Conservation (phyloP, 2,329 filamentous ascomycete genomes). For the Trichoderma polysporum region DNA sequence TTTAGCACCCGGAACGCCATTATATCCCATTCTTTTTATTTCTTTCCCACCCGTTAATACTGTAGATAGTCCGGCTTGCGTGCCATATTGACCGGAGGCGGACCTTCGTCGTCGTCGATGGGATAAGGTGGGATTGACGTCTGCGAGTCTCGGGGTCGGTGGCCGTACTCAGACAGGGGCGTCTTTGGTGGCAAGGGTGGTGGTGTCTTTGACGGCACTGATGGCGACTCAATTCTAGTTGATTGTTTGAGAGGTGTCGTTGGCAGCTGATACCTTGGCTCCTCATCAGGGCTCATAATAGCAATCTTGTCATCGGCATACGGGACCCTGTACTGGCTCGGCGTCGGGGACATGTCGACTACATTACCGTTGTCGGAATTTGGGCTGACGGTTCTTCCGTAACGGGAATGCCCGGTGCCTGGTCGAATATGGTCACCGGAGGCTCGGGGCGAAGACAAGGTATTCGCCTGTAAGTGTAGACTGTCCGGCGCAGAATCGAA, state of each 20-base stretch:
- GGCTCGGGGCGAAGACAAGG: slow-evolving; percentile 48
- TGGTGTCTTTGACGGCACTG: slow-evolving; percentile 75
- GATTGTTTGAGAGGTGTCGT: slow-evolving; percentile 26
- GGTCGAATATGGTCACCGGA: slow-evolving; percentile 49
- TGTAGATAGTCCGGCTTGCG: slow-evolving; percentile 72
- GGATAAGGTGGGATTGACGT: slow-evolving; percentile 69
- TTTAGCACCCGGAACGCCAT: neutral
- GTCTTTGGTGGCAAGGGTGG: slow-evolving; percentile 79
- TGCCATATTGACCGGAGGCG: slow-evolving; percentile 81
- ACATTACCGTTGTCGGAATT: slow-evolving; percentile 50
- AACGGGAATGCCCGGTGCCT: slow-evolving; percentile 32
- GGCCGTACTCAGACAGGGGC: slow-evolving; percentile 56
- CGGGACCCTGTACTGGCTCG: slow-evolving; percentile 57
- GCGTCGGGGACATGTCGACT: slow-evolving; percentile 57
- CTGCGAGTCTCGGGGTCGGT: slow-evolving; percentile 35
- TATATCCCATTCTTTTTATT: neutral
- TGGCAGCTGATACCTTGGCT: slow-evolving; percentile 41
- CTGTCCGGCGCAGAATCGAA: slow-evolving; percentile 58
- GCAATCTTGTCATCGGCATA: slow-evolving; percentile 67
- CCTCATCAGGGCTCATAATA: slow-evolving; percentile 60
- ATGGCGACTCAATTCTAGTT: slow-evolving; percentile 60
- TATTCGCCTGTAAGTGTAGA: slow-evolving; percentile 41
- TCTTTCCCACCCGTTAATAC: neutral
- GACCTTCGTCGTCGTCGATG: slow-evolving; percentile 72
- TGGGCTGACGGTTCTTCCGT: slow-evolving; percentile 33